Evolutionary conservation across 108 stramenopile species (phyloP).

Genomic region (Schizochytrium sp.): DNA sequence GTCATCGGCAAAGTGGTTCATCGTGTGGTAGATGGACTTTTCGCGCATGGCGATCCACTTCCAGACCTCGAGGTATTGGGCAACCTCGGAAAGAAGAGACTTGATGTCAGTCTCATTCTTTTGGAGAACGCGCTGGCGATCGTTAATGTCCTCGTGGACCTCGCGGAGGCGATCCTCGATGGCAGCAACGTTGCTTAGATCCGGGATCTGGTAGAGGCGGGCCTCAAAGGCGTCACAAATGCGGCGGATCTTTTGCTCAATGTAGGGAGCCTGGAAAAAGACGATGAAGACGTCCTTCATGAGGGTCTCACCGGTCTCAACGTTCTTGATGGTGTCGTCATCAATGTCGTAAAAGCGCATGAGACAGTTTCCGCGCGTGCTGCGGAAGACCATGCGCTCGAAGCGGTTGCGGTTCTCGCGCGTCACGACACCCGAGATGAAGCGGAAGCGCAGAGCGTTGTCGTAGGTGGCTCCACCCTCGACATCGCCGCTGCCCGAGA

Average conservation of each 20-base stretch:
- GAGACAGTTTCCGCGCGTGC: constrained; percentile 90
- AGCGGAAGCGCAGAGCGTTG: constrained; percentile 85
- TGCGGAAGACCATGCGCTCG: constrained; percentile 93
- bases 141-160: constrained; percentile 74
- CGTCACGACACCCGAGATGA: constrained; percentile 81
- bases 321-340: constrained; percentile 63
- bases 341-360: constrained; percentile 86
- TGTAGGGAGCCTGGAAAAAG: constrained; percentile 84
- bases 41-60: constrained; percentile 79
- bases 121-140: constrained; percentile 73
- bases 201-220: constrained; percentile 82
- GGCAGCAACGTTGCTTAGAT: constrained; percentile 64
- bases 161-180: constrained; percentile 72
- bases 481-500: constrained; percentile 31
- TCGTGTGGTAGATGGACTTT: constrained; percentile 89
- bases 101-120: constrained; percentile 86
- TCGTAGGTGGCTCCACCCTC: constrained; percentile 53
- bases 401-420: constrained; percentile 80
- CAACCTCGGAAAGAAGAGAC: constrained; percentile 75
- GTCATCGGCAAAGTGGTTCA: constrained; percentile 95
- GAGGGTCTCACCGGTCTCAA: constrained; percentile 59
- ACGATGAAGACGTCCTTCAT: constrained; percentile 91
- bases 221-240: constrained; percentile 92
- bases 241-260: constrained; percentile 89
- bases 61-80: constrained; percentile 73